phyloP scores from a whole-genome alignment of 2,329 filamentous ascomycete species.

The Aspergillus sp. region DNA sequence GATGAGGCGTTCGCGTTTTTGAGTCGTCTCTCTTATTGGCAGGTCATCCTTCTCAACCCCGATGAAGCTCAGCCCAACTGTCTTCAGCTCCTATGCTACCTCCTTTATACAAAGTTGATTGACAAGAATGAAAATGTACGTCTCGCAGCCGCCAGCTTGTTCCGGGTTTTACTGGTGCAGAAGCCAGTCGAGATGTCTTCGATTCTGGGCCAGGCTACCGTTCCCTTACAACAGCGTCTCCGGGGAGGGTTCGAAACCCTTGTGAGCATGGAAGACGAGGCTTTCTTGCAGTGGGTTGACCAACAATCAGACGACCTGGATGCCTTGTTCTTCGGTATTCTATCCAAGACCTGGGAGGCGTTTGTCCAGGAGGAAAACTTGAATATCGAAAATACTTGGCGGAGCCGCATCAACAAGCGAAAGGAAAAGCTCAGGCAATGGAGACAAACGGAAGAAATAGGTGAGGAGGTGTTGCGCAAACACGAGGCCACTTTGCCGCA shows the following conservation, averaged over 20 bases:
- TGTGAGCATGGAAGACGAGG: slow-evolving; percentile 82
- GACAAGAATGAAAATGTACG: slow-evolving; percentile 67
- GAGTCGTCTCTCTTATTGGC: slow-evolving; percentile 90
- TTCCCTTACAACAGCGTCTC: slow-evolving; percentile 67
- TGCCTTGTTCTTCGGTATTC: slow-evolving; percentile 72
- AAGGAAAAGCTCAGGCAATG: slow-evolving; percentile 80
- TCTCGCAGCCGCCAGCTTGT: slow-evolving; percentile 74
- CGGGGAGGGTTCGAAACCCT: slow-evolving; percentile 77
- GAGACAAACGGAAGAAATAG: slow-evolving; percentile 66
- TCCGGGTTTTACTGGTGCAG: slow-evolving; percentile 90
- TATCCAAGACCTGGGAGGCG: slow-evolving; percentile 82
- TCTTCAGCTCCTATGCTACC: slow-evolving; percentile 83
- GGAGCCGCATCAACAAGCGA: slow-evolving; percentile 67
- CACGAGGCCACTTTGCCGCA: slow-evolving; percentile 84
- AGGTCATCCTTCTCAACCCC: slow-evolving; percentile 79
- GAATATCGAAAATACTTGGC: slow-evolving; percentile 72
- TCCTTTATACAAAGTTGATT: slow-evolving; percentile 85
- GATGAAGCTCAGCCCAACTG: slow-evolving; percentile 77
- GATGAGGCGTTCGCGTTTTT: slow-evolving; percentile 69
- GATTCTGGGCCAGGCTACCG: slow-evolving; percentile 70
- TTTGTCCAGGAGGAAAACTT: slow-evolving; percentile 82
- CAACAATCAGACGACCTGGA: slow-evolving; percentile 76
- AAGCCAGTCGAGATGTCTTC: slow-evolving; percentile 78
- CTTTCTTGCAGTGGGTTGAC: slow-evolving; percentile 86
- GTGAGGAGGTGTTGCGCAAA: slow-evolving; percentile 70